A percentile compares a stretch with the other conserved stretches of the same genome.
phyloP scores from a whole-genome alignment of 2,329 filamentous ascomycete genomes.

The Aspergillus sp. region DNA sequence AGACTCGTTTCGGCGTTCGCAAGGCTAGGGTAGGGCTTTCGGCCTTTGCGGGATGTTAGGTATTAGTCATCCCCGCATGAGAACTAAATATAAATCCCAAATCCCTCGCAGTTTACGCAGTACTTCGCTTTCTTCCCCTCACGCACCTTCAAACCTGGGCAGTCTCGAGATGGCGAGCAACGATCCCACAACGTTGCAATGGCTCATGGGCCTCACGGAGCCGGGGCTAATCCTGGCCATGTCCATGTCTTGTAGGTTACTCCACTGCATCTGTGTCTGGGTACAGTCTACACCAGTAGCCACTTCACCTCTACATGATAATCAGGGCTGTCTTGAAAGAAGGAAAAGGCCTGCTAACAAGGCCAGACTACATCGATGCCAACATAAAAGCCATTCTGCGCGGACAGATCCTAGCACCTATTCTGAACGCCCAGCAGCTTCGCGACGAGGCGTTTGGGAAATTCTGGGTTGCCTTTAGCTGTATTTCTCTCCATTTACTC shows the following conservation, averaged over 20 bases:
- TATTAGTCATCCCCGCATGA: slow-evolving; percentile 4
- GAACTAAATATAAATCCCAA: neutral
- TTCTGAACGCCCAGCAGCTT: slow-evolving; percentile 30
- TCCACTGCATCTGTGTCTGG: neutral
- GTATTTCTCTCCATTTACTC: slow-evolving; percentile 19
- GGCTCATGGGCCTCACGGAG: slow-evolving; percentile 23
- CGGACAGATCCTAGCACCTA: slow-evolving; percentile 36
- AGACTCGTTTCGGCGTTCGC: too few relatives aligned
- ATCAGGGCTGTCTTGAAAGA: neutral
- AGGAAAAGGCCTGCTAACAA: slow-evolving; percentile 11
- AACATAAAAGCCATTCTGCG: slow-evolving; percentile 35
- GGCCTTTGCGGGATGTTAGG: too few relatives aligned
- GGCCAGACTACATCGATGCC: slow-evolving; percentile 32
- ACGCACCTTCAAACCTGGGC: neutral
- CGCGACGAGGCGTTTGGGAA: slow-evolving; percentile 42
- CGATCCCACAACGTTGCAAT: slow-evolving; percentile 15
- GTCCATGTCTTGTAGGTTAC: slow-evolving; percentile 29
- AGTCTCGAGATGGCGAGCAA: neutral
- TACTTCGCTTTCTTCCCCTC: neutral
- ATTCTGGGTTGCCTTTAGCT: slow-evolving; percentile 42
- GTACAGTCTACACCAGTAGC: too few relatives aligned
- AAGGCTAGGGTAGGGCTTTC: too few relatives aligned
- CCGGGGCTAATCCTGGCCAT: slow-evolving; percentile 25
- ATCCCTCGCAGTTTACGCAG: neutral
- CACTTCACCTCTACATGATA: neutral